Evolutionary conservation across 2,329 filamentous ascomycete genomes (phyloP), one percentile per base, ranked within the genome.

Genomic region (Phaeosphaeria sp.): DNA sequence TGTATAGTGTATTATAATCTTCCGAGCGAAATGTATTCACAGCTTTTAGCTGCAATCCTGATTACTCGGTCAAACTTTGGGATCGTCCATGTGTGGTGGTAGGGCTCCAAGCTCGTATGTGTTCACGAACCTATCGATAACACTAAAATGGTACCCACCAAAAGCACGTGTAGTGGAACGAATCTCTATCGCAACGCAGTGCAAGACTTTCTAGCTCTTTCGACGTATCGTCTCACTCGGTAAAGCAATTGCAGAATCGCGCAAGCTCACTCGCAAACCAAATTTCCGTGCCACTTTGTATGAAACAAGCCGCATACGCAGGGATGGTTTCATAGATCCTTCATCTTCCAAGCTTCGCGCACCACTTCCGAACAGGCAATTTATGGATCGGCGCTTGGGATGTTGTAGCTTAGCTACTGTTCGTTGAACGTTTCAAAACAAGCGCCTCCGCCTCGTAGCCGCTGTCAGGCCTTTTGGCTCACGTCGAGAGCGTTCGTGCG

Each of bases 351-450:
- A 44, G 25, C 50, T 23, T 20, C 9, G 5, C 10, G 13, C 56
- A 54, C 63, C 54, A 65, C 23, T 6, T 36, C 7, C 5, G 10
- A 33, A 47, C 18, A 47, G 47, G 55, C 17, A 54, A 2, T n/a
- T 23, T n/a, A 23, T 39, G 17, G 58, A 52, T 21, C 52, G 25
- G 44, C 27, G 2, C 10, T 15, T n/a, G 1, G 25, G 54, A 46
- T 6, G 30, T 42, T 50, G 0, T 3, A 46, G 62, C 43, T 56
- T 67, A 63, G 59, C 52, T 57, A 54, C 55, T 49, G 65, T 69
- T 69, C 66, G 64, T 22, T 20, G 25, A 22, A 30, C 42, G 41
- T 41, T 51, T 51, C 46, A 33, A 15, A 44, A 50, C 46, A 55
- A 51, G 6, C 55, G 48, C 47, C 61, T 62, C 58, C 62, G 60